A percentile compares a stretch with the other conserved stretches of the same genome.
These are phyloP conservation scores for Daldinia sp. DNA, from an alignment of 2,329 filamentous ascomycete species.

Conservation along the genomic window DNA sequence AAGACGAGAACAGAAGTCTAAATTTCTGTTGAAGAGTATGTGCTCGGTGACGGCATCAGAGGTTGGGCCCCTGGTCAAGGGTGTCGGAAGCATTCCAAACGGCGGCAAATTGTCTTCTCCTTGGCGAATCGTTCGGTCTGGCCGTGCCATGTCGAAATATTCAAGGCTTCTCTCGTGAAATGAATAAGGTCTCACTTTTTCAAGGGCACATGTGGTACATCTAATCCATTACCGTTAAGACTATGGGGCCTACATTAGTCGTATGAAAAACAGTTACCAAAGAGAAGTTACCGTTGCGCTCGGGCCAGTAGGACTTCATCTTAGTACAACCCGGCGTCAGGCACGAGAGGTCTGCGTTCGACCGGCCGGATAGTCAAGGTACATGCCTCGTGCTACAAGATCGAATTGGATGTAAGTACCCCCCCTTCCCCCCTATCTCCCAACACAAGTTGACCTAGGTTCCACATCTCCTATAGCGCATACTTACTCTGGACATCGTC, in stretches of 20 bases:
- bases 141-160: background rate
- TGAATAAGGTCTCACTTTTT: background rate
- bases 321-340: constrained; percentile 7
- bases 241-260: constrained; percentile 23
- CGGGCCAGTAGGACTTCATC: background rate
- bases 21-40: constrained; percentile 3
- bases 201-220: background rate
- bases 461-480: background rate
- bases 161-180: constrained; percentile 3
- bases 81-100: constrained; percentile 32
- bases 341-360: constrained; percentile 8
- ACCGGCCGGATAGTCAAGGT: background rate
- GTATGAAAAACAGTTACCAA: background rate
- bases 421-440: background rate
- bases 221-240: constrained; percentile 9
- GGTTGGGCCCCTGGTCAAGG: constrained; percentile 2
- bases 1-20: constrained; percentile 15
- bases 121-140: constrained; percentile 2
- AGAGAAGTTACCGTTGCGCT: background rate
- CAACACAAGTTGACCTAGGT: background rate
- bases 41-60: constrained; percentile 5
- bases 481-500: constrained; percentile 5
- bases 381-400: background rate
- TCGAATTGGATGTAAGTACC: constrained; percentile 1
- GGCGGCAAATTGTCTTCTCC: constrained; percentile 17